These are phyloP conservation scores for Prunus armeniaca DNA, from an alignment of 306 rosid species.

Conservation along the genomic window DNA sequence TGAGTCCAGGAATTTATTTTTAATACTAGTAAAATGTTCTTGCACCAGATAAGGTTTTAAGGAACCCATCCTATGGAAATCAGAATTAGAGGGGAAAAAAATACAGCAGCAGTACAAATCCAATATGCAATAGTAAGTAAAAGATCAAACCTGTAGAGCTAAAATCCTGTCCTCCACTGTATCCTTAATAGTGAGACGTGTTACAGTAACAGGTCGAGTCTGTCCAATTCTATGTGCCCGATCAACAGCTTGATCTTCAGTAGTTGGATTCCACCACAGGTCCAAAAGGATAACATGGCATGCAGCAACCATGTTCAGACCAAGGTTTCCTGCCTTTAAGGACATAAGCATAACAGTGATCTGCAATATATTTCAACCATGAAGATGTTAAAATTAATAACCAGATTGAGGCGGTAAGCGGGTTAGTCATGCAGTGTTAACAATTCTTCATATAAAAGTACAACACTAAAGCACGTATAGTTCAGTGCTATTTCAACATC, in stretches of 20 bases:
- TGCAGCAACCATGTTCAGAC: constrained; percentile 98
- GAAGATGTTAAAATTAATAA: constrained; percentile 25
- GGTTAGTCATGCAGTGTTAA: constrained; percentile 7
- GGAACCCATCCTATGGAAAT: neutral
- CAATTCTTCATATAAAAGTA: constrained; percentile 8
- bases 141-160: constrained; percentile 74
- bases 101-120: neutral
- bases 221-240: constrained; percentile 98
- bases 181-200: constrained; percentile 79
- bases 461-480: constrained; percentile 12
- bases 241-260: constrained; percentile 98
- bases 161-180: constrained; percentile 95
- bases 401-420: constrained; percentile 21
- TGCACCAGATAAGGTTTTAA: neutral
- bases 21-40: neutral
- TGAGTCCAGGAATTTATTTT: neutral
- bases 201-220: constrained; percentile 95
- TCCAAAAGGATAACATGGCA: constrained; percentile 94
- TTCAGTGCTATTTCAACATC: constrained; percentile 4
- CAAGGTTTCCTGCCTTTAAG: constrained; percentile 96
- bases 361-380: constrained; percentile 41
- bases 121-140: neutral
- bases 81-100: neutral
- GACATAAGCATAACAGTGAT: constrained; percentile 93
- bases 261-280: constrained; percentile 99